Evolutionary conservation across 805 yeast genomes (phyloP).

Genomic region (Helenozyma baotianmanensis): DNA sequence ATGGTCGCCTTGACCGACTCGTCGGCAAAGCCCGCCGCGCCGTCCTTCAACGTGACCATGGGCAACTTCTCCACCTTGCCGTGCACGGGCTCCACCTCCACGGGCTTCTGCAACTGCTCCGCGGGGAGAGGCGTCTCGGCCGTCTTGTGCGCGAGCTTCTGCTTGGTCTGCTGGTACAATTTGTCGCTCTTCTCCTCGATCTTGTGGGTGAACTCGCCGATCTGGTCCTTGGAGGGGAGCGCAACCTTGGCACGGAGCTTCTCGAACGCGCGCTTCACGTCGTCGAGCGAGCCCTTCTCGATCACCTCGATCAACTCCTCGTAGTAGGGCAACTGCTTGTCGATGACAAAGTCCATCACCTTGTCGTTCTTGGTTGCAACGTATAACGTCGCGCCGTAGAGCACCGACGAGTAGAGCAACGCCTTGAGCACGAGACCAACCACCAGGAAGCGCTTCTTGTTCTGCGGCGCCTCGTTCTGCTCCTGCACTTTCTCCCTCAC

Average conservation of each 20-base stretch:
- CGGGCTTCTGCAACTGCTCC: constrained; percentile 39
- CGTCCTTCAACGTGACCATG: constrained; percentile 22
- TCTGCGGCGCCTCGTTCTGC: constrained; percentile 12
- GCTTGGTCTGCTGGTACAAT: constrained; percentile 33
- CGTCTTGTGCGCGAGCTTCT: constrained; percentile 19
- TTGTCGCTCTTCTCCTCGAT: constrained; percentile 31
- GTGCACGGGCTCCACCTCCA: constrained; percentile 30
- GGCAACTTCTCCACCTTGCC: constrained; percentile 31
- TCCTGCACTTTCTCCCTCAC: constrained; percentile 17
- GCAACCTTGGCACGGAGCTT: constrained; percentile 17
- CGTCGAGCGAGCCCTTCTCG: constrained; percentile 33
- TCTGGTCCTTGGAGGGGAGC: constrained; percentile 28
- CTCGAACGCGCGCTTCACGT: constrained; percentile 19
- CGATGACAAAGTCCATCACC: constrained; percentile 42
- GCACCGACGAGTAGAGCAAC: constrained; percentile 22
- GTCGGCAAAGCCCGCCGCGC: constrained; percentile 23
- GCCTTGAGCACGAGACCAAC: constrained; percentile 28
- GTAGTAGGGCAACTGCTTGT: constrained; percentile 38
- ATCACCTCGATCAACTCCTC: constrained; percentile 37
- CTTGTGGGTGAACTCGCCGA: constrained; percentile 29
- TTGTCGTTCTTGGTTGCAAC: constrained; percentile 40
- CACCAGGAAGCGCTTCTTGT: constrained; percentile 28
- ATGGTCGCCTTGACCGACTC: constrained; percentile 31
- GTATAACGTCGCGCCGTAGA: constrained; percentile 37
- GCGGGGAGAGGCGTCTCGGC: constrained; percentile 26